Percentiles rank a stretch among this genome's conserved stretches.
phyloP scores from a whole-genome alignment of 768 basidiomycete genomes.

The Mycena latifolia region DNA sequence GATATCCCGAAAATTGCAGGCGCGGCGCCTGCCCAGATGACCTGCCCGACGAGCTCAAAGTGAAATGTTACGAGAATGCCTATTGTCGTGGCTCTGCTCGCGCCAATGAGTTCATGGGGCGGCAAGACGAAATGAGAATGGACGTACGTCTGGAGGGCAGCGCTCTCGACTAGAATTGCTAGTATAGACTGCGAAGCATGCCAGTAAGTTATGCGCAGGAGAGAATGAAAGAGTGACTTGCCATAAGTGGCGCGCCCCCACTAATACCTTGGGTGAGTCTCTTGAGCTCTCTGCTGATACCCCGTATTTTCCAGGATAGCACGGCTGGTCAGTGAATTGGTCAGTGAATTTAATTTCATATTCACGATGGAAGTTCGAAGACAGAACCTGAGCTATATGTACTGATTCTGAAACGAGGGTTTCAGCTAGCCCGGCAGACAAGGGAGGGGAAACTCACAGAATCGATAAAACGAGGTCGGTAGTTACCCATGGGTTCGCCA shows the following conservation, averaged over 20 bases:
- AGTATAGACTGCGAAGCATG: neutral
- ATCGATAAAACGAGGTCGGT: neutral
- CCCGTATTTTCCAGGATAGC: conserved; percentile 1
- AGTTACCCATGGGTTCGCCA: conserved; percentile 15
- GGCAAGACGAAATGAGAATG: too few species aligned
- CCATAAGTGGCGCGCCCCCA: neutral
- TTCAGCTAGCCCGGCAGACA: neutral
- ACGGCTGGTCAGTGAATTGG: too few species aligned
- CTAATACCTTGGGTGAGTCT: neutral
- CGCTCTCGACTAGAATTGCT: conserved; percentile 13
- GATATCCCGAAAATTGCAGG: conserved; percentile 3
- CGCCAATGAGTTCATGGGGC: too few species aligned
- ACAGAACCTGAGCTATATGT: neutral
- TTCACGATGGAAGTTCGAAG: neutral
- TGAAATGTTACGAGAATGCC: conserved; percentile 9
- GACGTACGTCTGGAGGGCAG: conserved; percentile 19
- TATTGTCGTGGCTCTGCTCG: neutral
- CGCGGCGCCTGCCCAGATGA: neutral
- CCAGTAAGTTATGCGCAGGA: neutral
- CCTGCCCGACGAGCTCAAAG: neutral
- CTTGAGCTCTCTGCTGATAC: neutral
- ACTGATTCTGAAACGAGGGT: neutral
- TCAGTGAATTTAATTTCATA: neutral
- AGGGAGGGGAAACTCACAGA: neutral
- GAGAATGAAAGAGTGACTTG: neutral